Evolutionary conservation across 2,329 filamentous ascomycete genomes (phyloP).

Genomic region (Colletotrichum somersetense): DNA sequence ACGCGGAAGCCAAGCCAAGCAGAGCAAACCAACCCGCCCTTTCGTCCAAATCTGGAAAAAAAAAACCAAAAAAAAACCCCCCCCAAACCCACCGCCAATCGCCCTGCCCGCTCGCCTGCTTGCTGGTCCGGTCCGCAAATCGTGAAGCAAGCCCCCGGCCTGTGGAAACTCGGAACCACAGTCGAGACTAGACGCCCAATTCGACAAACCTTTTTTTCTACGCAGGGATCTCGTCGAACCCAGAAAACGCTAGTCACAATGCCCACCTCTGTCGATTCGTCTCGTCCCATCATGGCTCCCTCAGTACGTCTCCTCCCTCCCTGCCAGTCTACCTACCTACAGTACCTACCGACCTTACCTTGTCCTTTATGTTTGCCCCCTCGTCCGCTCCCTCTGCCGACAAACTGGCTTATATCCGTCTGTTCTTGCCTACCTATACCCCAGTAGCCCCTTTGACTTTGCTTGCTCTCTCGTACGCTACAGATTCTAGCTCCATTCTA

Average conservation of each 20-base stretch:
- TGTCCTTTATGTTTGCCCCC: slow-evolving; percentile 11
- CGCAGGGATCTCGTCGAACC: slow-evolving; percentile 34
- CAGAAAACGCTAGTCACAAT: slow-evolving; percentile 52
- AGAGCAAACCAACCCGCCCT: background rate
- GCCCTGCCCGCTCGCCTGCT: slow-evolving; percentile 20
- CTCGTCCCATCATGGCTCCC: slow-evolving; percentile 72
- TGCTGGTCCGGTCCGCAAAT: slow-evolving; percentile 34
- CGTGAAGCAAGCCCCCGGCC: slow-evolving; percentile 39
- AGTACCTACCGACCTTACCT: slow-evolving; percentile 21
- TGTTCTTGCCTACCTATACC: slow-evolving; percentile 22
- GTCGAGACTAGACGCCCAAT: slow-evolving; percentile 28
- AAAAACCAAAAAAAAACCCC: background rate
- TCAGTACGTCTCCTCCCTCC: slow-evolving; percentile 63
- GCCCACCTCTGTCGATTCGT: slow-evolving; percentile 71
- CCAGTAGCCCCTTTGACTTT: background rate
- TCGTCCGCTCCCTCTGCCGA: background rate
- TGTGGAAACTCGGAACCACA: slow-evolving; percentile 41
- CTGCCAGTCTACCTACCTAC: slow-evolving; percentile 11
- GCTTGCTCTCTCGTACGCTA: slow-evolving; percentile 27
- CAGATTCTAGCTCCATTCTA: slow-evolving; percentile 15
- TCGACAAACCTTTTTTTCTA: slow-evolving; percentile 33
- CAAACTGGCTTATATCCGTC: slow-evolving; percentile 17
- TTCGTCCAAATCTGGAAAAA: slow-evolving; percentile 16
- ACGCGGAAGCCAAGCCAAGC: background rate
- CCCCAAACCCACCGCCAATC: slow-evolving; percentile 5